phyloP scores from a whole-genome alignment of 2,329 filamentous ascomycete species.

The Penicillium frequentans region DNA sequence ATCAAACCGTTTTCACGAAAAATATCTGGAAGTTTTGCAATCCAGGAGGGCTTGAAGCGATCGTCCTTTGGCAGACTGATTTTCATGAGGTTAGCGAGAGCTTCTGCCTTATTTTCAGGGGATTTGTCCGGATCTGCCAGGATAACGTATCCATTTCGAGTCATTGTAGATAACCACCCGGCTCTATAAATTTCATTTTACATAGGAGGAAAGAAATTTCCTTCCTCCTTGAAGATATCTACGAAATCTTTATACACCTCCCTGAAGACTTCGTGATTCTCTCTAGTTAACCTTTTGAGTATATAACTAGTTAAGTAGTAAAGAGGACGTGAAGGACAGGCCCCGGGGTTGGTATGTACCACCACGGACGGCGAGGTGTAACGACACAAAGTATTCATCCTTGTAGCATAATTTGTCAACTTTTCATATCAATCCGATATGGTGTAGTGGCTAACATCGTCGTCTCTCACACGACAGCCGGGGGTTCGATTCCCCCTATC shows the following conservation, averaged over 20 bases:
- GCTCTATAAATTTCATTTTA: not conserved
- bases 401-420: too few relatives aligned
- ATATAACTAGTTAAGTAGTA: too few relatives aligned
- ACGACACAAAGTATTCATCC: too few relatives aligned
- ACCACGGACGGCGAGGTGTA: too few relatives aligned
- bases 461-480: constrained; percentile 31
- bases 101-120: not conserved
- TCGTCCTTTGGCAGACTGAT: not conserved
- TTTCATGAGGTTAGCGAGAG: not conserved
- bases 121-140: not conserved
- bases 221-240: too few relatives aligned
- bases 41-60: not conserved
- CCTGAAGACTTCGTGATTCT: too few relatives aligned
- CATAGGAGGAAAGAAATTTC: too few relatives aligned
- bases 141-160: not conserved
- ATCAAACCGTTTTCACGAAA: not conserved
- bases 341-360: too few relatives aligned
- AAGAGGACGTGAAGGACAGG: too few relatives aligned
- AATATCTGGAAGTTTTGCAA: not conserved
- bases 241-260: too few relatives aligned
- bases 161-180: not conserved
- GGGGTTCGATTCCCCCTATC: constrained; percentile 32
- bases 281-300: too few relatives aligned
- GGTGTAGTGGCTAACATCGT: constrained; percentile 32
- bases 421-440: not conserved